Base-by-base conservation (phyloP, 345 rosid species). In the sweet orange (Citrus sinensis) region DNA sequence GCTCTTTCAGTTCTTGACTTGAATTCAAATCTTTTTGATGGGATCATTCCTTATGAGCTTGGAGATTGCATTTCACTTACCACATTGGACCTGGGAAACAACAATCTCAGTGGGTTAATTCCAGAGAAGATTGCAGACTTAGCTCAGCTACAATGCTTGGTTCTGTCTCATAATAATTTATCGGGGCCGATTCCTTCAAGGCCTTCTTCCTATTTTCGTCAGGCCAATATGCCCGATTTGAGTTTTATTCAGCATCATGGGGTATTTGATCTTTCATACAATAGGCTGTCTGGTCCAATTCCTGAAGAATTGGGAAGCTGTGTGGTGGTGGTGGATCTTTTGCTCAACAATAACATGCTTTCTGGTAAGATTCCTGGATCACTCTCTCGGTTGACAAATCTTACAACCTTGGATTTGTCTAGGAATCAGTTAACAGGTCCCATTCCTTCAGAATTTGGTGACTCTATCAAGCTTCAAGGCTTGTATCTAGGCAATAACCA, bases 191-290 rank as follows among this genome's bases (percentile, higher is more conserved):
- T 54, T 54, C 58, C 58, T 54, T 54, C n/a, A 54, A 54, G 1
- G 58, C 58, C 58, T 54, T 54, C 58, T 17, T 16, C 58, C 58
- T 54, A 54, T 54, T 96, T 96, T 78, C 91, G 79, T 60, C 88
- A 90, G 79, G 78, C 67, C 2, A 86, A 81, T 39, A 87, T 96
- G 72, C 99, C 98, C n/a, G 58, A 54, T 54, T 67, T 81, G 73
- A 92, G 91, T 87, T 96, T 90, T 73, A 61, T 92, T 85, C 99
- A 96, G 85, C 99, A 96, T 85, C 97, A 83, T 67, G 98, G 99
- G 35, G 83, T 89, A 10, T 90, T 85, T 65, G 98, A 83, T 87
- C 88, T 92, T 76, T 94, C 90, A 6, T 68, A 92, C 64, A 96
- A 96, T 74, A 81, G 73, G 67, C 69, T 96, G 84, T 85, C 92